These are phyloP conservation scores for Penicillium robsamsonii DNA, from an alignment of 495 filamentous ascomycete genomes.

Conservation along the genomic window DNA sequence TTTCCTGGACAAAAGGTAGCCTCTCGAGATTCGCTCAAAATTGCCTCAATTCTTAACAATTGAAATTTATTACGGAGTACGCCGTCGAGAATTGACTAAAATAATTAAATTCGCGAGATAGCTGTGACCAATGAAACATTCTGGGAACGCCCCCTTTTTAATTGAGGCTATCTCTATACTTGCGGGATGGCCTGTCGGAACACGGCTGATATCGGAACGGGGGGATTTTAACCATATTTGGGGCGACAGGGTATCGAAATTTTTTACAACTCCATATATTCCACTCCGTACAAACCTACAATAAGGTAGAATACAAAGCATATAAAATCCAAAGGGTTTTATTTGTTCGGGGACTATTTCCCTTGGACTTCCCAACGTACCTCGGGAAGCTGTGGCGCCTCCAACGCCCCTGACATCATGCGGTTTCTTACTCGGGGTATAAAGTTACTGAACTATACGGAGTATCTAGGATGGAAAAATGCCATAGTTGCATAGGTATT, in stretches of 20 bases:
- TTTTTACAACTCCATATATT: neutral
- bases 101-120: neutral
- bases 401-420: neutral
- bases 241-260: neutral
- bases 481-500: no score
- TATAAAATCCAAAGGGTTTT: neutral
- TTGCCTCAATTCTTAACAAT: neutral
- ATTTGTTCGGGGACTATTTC: slow-evolving; percentile 1
- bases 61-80: neutral
- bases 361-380: neutral
- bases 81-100: neutral
- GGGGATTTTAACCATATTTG: neutral
- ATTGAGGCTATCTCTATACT: neutral
- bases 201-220: neutral
- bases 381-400: neutral
- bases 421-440: no score
- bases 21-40: slow-evolving; percentile 16
- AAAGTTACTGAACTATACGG: no score
- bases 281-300: no score
- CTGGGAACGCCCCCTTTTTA: neutral
- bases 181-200: slow-evolving; percentile 6
- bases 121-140: neutral
- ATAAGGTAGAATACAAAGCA: neutral
- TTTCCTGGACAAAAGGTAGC: slow-evolving; percentile 7
- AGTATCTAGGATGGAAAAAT: no score